Conservation (phyloP, 345 rosid species). For the Carallia pectinifolia region DNA sequence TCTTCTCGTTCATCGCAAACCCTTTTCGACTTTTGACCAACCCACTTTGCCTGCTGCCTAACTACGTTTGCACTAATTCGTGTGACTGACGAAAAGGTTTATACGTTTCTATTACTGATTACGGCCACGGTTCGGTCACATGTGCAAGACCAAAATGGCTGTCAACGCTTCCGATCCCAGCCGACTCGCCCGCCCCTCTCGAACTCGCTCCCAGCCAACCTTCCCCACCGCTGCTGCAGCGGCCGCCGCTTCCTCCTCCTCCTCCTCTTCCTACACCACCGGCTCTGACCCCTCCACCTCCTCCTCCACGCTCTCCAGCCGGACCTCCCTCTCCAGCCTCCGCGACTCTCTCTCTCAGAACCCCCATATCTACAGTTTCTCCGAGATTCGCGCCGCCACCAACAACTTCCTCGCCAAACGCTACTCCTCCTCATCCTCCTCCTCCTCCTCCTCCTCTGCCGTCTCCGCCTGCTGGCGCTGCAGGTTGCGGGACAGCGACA, state of each 20-base stretch:
- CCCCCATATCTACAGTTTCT: conserved; percentile 69
- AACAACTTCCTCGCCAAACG: conserved; percentile 80
- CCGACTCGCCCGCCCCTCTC: background rate
- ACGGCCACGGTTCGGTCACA: background rate
- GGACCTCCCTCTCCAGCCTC: conserved; percentile 65
- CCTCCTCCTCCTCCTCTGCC: conserved; percentile 41
- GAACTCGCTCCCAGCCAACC: conserved; percentile 13
- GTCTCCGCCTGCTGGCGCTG: conserved; percentile 79
- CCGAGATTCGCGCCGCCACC: conserved; percentile 81
- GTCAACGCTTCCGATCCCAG: conserved; percentile 43
- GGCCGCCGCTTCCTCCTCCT: conserved; percentile 10
- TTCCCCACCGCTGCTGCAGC: background rate
- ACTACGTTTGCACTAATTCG: no score
- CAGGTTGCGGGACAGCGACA: conserved; percentile 52
- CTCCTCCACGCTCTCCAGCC: conserved; percentile 17
- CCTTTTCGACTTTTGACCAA: background rate
- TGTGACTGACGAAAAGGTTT: no score
- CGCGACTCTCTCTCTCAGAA: conserved; percentile 64
- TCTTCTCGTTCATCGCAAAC: no score
- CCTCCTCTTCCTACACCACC: background rate
- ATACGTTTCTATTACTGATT: no score
- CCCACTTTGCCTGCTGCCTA: background rate
- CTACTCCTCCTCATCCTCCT: conserved; percentile 50
- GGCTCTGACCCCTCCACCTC: background rate
- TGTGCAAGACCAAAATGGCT: conserved; percentile 72